A percentile compares a stretch with the other conserved stretches of the same genome.
Conservation (phyloP, 2,329 filamentous ascomycete species). For the Beauveria australis region DNA sequence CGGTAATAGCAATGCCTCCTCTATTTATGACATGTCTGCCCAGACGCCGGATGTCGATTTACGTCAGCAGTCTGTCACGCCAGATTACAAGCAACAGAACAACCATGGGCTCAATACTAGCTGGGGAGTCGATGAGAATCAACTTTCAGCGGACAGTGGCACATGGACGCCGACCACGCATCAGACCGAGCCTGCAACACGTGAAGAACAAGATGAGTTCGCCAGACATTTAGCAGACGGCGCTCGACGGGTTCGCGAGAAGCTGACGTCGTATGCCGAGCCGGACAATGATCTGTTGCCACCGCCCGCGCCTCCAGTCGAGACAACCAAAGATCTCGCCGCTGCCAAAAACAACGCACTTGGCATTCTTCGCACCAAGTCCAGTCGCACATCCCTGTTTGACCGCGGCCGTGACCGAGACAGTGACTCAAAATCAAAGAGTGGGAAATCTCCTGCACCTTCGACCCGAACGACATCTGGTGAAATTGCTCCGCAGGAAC, state of each 20-base stretch:
- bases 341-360: slow-evolving; percentile 46
- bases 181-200: slow-evolving; percentile 21
- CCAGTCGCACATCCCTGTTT: slow-evolving; percentile 58
- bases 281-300: slow-evolving; percentile 39
- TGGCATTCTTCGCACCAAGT: slow-evolving; percentile 56
- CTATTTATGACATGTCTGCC: slow-evolving; percentile 54
- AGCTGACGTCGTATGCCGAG: slow-evolving; percentile 60
- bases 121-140: slow-evolving; percentile 16
- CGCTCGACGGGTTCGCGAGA: slow-evolving; percentile 63
- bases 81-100: slow-evolving; percentile 29
- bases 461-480: slow-evolving; percentile 29
- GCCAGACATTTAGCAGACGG: slow-evolving; percentile 64
- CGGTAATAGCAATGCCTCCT: slow-evolving; percentile 72
- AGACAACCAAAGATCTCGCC: slow-evolving; percentile 24
- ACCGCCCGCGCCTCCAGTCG: slow-evolving; percentile 21
- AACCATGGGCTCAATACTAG: slow-evolving; percentile 11
- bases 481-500: slow-evolving; percentile 7
- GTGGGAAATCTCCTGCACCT: slow-evolving; percentile 36
- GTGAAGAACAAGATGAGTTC: slow-evolving; percentile 60
- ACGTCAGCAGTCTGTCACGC: slow-evolving; percentile 10
- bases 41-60: slow-evolving; percentile 23
- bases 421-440: slow-evolving; percentile 37
- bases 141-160: slow-evolving; percentile 17
- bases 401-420: slow-evolving; percentile 38
- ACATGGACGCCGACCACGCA: slow-evolving; percentile 12